phyloP scores from a whole-genome alignment of 768 basidiomycete genomes.

The Boletus eberwhitei region DNA sequence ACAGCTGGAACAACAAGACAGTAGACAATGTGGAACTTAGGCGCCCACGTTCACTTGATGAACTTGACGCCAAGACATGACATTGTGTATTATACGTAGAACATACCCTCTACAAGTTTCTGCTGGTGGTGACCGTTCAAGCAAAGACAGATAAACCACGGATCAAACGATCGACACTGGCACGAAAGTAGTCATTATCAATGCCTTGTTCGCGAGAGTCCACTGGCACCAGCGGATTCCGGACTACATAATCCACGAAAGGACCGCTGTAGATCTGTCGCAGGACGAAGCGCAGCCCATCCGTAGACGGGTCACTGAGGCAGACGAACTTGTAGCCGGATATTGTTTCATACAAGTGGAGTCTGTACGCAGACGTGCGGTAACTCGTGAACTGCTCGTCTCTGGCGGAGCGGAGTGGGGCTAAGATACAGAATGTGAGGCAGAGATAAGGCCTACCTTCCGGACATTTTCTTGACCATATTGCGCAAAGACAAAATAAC shows the following conservation, averaged over 20 bases:
- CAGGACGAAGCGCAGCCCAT: slow-evolving; percentile 77
- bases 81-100: slow-evolving; percentile 19
- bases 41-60: slow-evolving; percentile 2
- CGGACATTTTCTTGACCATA: slow-evolving; percentile 93
- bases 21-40: slow-evolving; percentile 7
- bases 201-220: slow-evolving; percentile 82
- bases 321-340: slow-evolving; percentile 96
- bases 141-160: slow-evolving; percentile 52
- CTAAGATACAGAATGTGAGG: background rate
- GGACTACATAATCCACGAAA: slow-evolving; percentile 90
- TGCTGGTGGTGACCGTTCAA: slow-evolving; percentile 12
- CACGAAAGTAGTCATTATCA: slow-evolving; percentile 89
- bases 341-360: slow-evolving; percentile 88
- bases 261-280: slow-evolving; percentile 92
- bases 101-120: slow-evolving; percentile 17
- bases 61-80: slow-evolving; percentile 5
- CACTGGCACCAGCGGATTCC: slow-evolving; percentile 84
- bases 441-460: slow-evolving; percentile 43
- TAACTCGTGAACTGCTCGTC: slow-evolving; percentile 92
- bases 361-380: slow-evolving; percentile 86
- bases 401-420: slow-evolving; percentile 36
- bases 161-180: slow-evolving; percentile 73
- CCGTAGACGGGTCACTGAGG: slow-evolving; percentile 81
- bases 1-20: slow-evolving; percentile 67
- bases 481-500: slow-evolving; percentile 87